Evolutionary conservation across 1,284 basidiomycete genomes (phyloP).

Genomic region (Rhodotorula sp.): DNA sequence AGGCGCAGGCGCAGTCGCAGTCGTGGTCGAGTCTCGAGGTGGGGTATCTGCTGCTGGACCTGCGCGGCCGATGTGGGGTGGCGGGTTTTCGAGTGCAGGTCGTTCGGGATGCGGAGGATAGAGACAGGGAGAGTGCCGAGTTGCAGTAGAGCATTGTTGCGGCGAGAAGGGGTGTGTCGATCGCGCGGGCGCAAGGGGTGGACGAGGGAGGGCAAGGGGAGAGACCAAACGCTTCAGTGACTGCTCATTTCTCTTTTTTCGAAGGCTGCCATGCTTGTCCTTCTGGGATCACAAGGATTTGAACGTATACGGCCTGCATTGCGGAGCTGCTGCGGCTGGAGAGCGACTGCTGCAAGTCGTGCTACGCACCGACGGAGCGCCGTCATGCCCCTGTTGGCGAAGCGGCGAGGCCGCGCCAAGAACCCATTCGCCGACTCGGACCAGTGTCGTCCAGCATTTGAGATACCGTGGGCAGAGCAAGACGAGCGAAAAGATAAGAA

Average conservation of each 20-base stretch:
- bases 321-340: constrained; percentile 1
- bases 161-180: neutral
- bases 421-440: too few relatives aligned
- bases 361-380: constrained; percentile 7
- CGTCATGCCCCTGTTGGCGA: too few relatives aligned
- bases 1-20: too few relatives aligned
- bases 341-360: constrained; percentile 2
- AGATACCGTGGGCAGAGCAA: neutral
- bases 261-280: too few relatives aligned
- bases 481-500: neutral
- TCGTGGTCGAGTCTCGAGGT: neutral
- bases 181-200: too few relatives aligned
- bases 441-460: neutral
- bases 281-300: neutral
- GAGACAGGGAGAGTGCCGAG: too few relatives aligned
- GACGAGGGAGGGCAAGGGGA: too few relatives aligned
- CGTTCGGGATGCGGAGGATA: neutral
- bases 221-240: constrained; percentile 3
- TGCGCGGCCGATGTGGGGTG: neutral
- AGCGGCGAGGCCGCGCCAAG: neutral
- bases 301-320: constrained; percentile 17
- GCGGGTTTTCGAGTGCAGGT: neutral
- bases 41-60: constrained; percentile 4
- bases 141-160: too few relatives aligned
- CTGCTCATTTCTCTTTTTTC: neutral